Evolutionary conservation across 345 rosid genomes (phyloP).

Genomic region (Linum trigynum): DNA sequence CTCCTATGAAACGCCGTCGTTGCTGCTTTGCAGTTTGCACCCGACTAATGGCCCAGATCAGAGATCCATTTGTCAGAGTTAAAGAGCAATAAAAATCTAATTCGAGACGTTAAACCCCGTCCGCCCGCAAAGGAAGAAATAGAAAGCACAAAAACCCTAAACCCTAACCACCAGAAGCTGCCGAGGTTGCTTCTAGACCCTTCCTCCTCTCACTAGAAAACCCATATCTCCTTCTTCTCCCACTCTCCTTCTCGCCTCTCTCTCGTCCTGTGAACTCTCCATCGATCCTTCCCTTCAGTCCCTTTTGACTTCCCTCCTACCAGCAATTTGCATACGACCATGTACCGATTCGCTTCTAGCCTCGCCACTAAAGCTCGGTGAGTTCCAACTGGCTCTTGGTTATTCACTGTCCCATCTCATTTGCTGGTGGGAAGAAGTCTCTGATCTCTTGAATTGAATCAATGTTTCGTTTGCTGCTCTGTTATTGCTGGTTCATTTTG

Average conservation of each 20-base stretch:
- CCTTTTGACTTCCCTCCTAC: neutral
- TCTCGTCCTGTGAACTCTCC: neutral
- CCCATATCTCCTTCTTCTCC: neutral
- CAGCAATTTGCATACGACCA: slow-evolving; percentile 6
- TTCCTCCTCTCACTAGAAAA: slow-evolving; percentile 22
- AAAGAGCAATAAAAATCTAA: no score
- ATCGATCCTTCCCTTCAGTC: neutral
- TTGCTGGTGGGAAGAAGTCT: slow-evolving; percentile 8
- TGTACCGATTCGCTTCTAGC: slow-evolving; percentile 59
- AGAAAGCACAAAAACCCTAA: slow-evolving; percentile 38
- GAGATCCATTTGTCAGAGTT: no score
- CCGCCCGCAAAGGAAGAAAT: slow-evolving; percentile 4
- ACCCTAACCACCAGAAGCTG: slow-evolving; percentile 34
- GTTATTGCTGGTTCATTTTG: neutral
- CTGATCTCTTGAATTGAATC: neutral
- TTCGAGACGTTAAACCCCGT: no score
- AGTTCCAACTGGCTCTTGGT: slow-evolving; percentile 4
- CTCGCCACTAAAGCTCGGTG: slow-evolving; percentile 60
- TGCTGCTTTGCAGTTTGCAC: no score
- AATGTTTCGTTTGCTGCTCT: neutral
- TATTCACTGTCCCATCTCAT: neutral
- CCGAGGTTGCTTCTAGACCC: slow-evolving; percentile 40
- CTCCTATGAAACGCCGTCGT: no score
- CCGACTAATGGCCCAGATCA: no score
- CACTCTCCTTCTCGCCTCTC: neutral